Percentiles rank a stretch among this genome's conserved stretches.
Conservation (phyloP, 345 rosid genomes). For the Bruguiera sexangula region DNA sequence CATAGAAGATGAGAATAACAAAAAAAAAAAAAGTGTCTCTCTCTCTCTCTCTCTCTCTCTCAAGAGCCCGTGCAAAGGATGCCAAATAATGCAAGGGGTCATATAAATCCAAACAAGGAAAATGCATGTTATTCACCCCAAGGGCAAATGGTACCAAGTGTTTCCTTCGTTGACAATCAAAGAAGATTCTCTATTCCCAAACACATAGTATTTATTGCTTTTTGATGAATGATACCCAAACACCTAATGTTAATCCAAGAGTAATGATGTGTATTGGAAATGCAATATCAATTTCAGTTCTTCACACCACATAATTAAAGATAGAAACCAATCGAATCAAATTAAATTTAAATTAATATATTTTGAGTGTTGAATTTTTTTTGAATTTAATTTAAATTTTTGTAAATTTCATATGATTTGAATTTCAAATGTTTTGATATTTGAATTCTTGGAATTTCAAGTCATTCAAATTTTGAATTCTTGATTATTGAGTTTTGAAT, state of each 20-base stretch:
- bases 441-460: too few species aligned
- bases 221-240: background rate
- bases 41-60: background rate
- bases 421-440: too few species aligned
- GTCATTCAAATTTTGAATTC: too few species aligned
- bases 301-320: background rate
- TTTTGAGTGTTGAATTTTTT: too few species aligned
- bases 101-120: constrained; percentile 11
- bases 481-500: too few species aligned
- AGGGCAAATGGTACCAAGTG: constrained; percentile 51
- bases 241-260: constrained; percentile 29
- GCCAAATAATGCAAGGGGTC: constrained; percentile 21
- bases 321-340: too few species aligned
- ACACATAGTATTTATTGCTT: too few species aligned
- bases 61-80: constrained; percentile 15
- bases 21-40: background rate
- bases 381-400: too few species aligned
- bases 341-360: too few species aligned
- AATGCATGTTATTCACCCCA: constrained; percentile 23
- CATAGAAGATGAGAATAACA: constrained; percentile 21
- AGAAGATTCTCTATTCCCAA: constrained; percentile 35
- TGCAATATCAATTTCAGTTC: background rate
- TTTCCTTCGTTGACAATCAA: constrained; percentile 83
- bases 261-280: constrained; percentile 3
- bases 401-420: too few species aligned